Evolutionary conservation across 768 basidiomycete genomes (phyloP), one percentile per base, ranked within the genome.

Genomic region (Russula earlei): DNA sequence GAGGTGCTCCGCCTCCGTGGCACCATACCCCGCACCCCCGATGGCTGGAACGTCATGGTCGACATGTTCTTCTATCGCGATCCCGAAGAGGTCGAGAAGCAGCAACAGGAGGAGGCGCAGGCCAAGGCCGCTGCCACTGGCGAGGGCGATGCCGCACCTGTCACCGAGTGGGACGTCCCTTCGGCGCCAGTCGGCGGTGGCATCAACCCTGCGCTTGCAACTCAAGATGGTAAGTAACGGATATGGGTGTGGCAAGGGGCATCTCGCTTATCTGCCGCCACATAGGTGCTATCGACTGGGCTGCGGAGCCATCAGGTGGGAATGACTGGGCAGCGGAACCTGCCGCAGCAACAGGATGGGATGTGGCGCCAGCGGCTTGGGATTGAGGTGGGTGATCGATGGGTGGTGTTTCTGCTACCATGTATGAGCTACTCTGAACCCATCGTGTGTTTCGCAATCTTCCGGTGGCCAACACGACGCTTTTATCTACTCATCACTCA

Each of bases 31-130:
- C 83, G 96, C 66, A 87, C 91, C n/a, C n/a, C n/a, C 60, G 93
- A 95, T 61, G 90, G 88, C 66, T 99, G 96, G 96, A 89, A 85
- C 70, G 87, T 96, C 72, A 96, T 98, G 91, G 92, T 94, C 63
- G 94, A 95, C 73, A 87, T 95, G 86, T 94, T 94, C 87, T 93
- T 97, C 85, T 98, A 98, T 83, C 90, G 95, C 67, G 95, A 97
- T 75, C 93, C 95, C 59, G 94, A 99, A 71, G 96, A 99, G 74
- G 89, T 97, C 65, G 94, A 97, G 83, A 91, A 88, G 75, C 95
- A 97, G 75, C 90, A 92, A 69, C 85, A 89, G 68, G 94, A 92
- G 70, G 91, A 91, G 70, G 89, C 90, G 25, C 83, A 86, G 61
- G 89, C 89, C 65, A 93, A 93, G 74, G 73, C 72, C 49, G 77